These are phyloP conservation scores for Coemansia sp. DNA, from an alignment of 192 early-diverging fungal genomes.

Conservation along the genomic window DNA sequence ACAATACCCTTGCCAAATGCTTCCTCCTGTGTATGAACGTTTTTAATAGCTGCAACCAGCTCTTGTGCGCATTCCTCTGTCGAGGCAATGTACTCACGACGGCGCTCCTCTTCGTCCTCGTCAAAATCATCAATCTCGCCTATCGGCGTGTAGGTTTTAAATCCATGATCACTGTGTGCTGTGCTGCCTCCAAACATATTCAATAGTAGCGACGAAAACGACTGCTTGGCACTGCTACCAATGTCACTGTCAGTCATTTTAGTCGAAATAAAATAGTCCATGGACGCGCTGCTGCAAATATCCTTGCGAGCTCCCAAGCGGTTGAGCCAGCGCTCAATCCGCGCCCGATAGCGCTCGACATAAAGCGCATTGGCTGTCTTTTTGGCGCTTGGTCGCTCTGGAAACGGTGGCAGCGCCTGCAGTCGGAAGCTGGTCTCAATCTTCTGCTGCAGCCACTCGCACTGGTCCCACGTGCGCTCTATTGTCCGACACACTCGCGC, in stretches of 20 bases:
- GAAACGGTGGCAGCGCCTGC: slow-evolving; percentile 46
- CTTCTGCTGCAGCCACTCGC: slow-evolving; percentile 49
- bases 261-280: slow-evolving; percentile 41
- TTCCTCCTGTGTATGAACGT: slow-evolving; percentile 40
- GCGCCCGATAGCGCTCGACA: slow-evolving; percentile 38
- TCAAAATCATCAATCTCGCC: slow-evolving; percentile 49
- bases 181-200: slow-evolving; percentile 32
- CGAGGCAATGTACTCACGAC: slow-evolving; percentile 40
- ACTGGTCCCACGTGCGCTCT: slow-evolving; percentile 51
- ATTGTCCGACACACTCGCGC: slow-evolving; percentile 30
- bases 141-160: slow-evolving; percentile 40
- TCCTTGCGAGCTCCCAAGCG: slow-evolving; percentile 43
- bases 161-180: slow-evolving; percentile 15
- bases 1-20: slow-evolving; percentile 35
- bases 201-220: slow-evolving; percentile 43
- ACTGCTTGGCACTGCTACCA: slow-evolving; percentile 23
- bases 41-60: slow-evolving; percentile 26
- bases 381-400: slow-evolving; percentile 26
- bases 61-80: slow-evolving; percentile 32
- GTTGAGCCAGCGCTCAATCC: slow-evolving; percentile 53
- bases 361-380: slow-evolving; percentile 12
- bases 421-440: slow-evolving; percentile 35
- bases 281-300: slow-evolving; percentile 31
- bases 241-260: slow-evolving; percentile 30
- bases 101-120: slow-evolving; percentile 50